Percentiles rank a stretch among this genome's conserved stretches.
Conservation (phyloP, 2,329 filamentous ascomycete species). For the Grosmannia penicillata region DNA sequence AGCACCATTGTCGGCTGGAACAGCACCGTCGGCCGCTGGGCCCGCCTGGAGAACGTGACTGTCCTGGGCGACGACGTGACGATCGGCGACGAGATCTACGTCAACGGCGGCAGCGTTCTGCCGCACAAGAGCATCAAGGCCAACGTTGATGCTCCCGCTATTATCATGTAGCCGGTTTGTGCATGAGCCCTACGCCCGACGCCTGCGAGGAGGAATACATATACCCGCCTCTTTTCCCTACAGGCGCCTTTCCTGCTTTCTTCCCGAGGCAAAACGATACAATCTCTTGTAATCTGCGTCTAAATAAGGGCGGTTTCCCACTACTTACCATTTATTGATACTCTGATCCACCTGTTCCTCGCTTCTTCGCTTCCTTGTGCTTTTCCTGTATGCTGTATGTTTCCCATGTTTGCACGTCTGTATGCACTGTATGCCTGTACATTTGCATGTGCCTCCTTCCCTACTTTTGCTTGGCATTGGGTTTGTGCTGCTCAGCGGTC, state of each 20-base stretch:
- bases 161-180: slow-evolving; percentile 42
- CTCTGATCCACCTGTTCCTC: neutral
- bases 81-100: slow-evolving; percentile 95
- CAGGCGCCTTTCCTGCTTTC: neutral
- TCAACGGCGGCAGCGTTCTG: slow-evolving; percentile 89
- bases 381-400: neutral
- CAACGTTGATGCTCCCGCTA: slow-evolving; percentile 72
- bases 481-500: neutral
- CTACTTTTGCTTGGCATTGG: neutral
- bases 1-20: slow-evolving; percentile 98
- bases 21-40: slow-evolving; percentile 90
- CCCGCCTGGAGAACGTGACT: slow-evolving; percentile 92
- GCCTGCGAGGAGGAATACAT: neutral
- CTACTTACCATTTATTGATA: neutral
- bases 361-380: neutral
- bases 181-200: neutral
- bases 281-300: slow-evolving; percentile 1
- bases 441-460: neutral
- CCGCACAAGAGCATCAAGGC: slow-evolving; percentile 98
- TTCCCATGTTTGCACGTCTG: neutral
- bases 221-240: neutral
- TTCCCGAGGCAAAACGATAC: neutral
- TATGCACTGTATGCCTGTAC: too few relatives aligned
- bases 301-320: slow-evolving; percentile 1
- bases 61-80: slow-evolving; percentile 95